Evolutionary conservation across 2,329 filamentous ascomycete genomes (phyloP).

Genomic region (Colletotrichum australisinense): DNA sequence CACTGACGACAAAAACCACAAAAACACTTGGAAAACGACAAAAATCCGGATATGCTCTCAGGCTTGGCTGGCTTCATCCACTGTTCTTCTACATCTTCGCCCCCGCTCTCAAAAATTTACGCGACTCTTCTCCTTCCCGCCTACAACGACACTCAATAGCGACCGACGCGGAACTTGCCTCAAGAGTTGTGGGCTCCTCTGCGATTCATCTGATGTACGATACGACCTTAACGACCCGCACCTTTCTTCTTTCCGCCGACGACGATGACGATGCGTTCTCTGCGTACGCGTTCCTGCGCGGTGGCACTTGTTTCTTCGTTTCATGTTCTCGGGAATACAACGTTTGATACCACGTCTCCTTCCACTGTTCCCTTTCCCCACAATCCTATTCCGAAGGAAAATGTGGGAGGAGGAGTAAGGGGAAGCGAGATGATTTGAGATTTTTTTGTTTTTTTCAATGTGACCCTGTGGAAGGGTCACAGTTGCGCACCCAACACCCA

Average conservation of each 20-base stretch:
- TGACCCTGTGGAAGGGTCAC: neutral
- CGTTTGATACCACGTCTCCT: slow-evolving; percentile 34
- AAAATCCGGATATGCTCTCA: slow-evolving; percentile 8
- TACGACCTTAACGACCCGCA: slow-evolving; percentile 31
- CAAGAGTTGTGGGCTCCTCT: neutral
- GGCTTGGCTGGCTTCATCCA: slow-evolving; percentile 22
- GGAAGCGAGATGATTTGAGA: slow-evolving; percentile 15
- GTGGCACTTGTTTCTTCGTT: slow-evolving; percentile 22
- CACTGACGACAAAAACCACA: slow-evolving; percentile 36
- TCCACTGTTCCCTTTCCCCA: too few relatives aligned
- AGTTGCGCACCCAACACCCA: neutral
- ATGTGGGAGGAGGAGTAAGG: neutral
- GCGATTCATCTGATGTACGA: slow-evolving; percentile 25
- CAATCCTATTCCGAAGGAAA: neutral
- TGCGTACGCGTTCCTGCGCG: neutral
- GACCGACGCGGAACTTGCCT: neutral
- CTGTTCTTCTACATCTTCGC: neutral
- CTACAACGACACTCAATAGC: neutral
- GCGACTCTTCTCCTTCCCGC: neutral
- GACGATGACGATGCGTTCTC: neutral
- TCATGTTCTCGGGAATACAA: slow-evolving; percentile 32
- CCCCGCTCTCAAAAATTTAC: neutral
- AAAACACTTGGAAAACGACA: slow-evolving; percentile 33
- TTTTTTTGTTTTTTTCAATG: neutral
- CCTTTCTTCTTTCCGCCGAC: slow-evolving; percentile 39